Evolutionary conservation across 1,284 basidiomycete species (phyloP).

Genomic region (Mycena sp.): DNA sequence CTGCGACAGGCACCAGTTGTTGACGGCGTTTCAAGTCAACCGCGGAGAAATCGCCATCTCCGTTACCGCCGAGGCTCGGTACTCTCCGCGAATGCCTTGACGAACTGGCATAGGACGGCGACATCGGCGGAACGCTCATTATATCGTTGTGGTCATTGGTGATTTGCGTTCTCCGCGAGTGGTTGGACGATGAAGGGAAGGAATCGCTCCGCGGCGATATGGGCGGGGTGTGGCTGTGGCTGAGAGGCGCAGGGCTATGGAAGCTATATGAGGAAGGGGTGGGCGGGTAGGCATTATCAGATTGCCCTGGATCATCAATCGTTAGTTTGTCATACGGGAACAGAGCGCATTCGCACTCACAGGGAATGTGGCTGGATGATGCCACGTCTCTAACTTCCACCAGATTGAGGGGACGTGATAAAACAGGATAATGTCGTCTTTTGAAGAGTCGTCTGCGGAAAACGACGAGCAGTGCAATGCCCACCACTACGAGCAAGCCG

Average conservation of each 20-base stretch:
- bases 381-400: background rate
- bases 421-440: constrained; percentile 1
- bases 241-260: background rate
- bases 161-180: constrained; percentile 7
- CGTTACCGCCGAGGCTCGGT: constrained; percentile 23
- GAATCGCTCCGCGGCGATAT: constrained; percentile 18
- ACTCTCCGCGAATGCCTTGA: constrained; percentile 22
- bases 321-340: background rate
- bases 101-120: constrained; percentile 10
- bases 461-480: constrained; percentile 18
- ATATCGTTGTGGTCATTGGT: background rate
- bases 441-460: constrained; percentile 22
- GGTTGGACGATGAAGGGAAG: constrained; percentile 11
- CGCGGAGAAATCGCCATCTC: constrained; percentile 12
- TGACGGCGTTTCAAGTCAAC: constrained; percentile 28
- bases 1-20: constrained; percentile 6
- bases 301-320: background rate
- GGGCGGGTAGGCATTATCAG: constrained; percentile 16
- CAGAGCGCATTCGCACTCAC: background rate
- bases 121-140: background rate
- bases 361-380: constrained; percentile 6
- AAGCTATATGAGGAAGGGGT: constrained; percentile 2
- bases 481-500: constrained; percentile 12
- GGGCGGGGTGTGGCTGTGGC: constrained; percentile 22
- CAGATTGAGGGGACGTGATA: constrained; percentile 1